Evolutionary conservation across 1,284 basidiomycete species (phyloP).

Genomic region (Cryptococcus hybrid): DNA sequence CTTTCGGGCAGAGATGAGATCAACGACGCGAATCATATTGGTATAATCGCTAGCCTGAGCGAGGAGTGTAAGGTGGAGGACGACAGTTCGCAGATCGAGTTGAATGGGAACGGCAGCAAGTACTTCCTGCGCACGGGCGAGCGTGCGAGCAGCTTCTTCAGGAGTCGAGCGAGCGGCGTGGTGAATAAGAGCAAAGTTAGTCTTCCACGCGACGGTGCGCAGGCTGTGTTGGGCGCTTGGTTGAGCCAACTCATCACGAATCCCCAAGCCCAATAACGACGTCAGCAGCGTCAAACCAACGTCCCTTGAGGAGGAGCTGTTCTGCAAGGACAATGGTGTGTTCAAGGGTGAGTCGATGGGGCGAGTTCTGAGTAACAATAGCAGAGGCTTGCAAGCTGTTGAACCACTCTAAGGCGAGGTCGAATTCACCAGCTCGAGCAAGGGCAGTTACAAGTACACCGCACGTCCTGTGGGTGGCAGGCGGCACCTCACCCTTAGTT

Average conservation of each 20-base stretch:
- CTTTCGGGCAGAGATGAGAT: background rate
- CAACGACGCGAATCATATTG: slow-evolving; percentile 11
- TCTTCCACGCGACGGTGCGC: background rate
- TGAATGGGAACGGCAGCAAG: slow-evolving; percentile 1
- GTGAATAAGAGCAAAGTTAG: background rate
- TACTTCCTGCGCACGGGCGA: slow-evolving; percentile 17
- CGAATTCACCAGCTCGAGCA: slow-evolving; percentile 60
- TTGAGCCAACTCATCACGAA: background rate
- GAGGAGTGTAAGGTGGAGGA: slow-evolving; percentile 12
- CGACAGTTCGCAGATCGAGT: slow-evolving; percentile 5
- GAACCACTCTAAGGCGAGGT: slow-evolving; percentile 69
- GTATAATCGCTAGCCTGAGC: slow-evolving; percentile 7
- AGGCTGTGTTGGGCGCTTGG: background rate
- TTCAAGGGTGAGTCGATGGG: slow-evolving; percentile 10
- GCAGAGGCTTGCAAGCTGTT: slow-evolving; percentile 33
- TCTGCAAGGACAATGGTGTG: slow-evolving; percentile 10
- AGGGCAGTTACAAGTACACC: slow-evolving; percentile 67
- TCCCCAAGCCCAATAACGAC: background rate
- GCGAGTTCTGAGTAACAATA: background rate
- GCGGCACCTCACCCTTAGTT: slow-evolving; percentile 53
- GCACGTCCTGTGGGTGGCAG: slow-evolving; percentile 57
- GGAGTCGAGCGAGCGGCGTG: background rate
- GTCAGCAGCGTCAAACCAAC: slow-evolving; percentile 1
- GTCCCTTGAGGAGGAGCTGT: slow-evolving; percentile 4
- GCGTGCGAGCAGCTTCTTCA: background rate